A percentile compares a stretch with the other conserved stretches of the same genome.
phyloP scores from a whole-genome alignment of 2,329 filamentous ascomycete genomes.

The Scleromitrula shiraiana region DNA sequence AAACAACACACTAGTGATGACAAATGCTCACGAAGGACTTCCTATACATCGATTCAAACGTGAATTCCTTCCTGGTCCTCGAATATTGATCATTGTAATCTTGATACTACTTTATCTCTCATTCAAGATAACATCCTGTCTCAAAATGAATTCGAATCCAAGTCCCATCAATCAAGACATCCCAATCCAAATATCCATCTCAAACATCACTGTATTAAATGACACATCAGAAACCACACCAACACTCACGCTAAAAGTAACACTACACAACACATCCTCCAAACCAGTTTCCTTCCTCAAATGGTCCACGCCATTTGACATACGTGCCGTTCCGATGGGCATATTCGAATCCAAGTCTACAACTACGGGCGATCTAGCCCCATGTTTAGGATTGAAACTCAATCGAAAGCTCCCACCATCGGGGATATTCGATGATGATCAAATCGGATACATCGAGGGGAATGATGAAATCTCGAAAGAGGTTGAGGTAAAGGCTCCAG shows the following conservation, averaged over 20 bases:
- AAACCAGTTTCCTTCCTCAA: slow-evolving; percentile 29
- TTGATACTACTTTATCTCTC: neutral
- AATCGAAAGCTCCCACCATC: slow-evolving; percentile 29
- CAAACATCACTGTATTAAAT: neutral
- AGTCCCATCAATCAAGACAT: neutral
- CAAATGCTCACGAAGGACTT: neutral
- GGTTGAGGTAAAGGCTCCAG: slow-evolving; percentile 24
- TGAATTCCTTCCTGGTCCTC: neutral
- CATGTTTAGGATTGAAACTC: slow-evolving; percentile 17
- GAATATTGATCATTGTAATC: neutral
- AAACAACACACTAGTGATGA: neutral
- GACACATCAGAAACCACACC: neutral
- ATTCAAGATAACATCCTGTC: neutral
- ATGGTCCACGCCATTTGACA: slow-evolving; percentile 33
- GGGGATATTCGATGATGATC: slow-evolving; percentile 15
- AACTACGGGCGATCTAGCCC: slow-evolving; percentile 8
- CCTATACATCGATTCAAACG: too few species aligned
- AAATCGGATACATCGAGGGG: slow-evolving; percentile 29
- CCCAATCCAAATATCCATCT: neutral
- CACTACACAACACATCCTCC: slow-evolving; percentile 23
- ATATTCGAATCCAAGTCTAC: slow-evolving; percentile 28
- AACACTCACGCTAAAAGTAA: slow-evolving; percentile 9
- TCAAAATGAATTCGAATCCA: neutral
- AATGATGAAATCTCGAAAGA: slow-evolving; percentile 18
- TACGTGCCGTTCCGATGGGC: slow-evolving; percentile 26